Evolutionary conservation across 192 early-diverging fungal species (phyloP).

Genomic region (Umbelopsis vinacea): DNA sequence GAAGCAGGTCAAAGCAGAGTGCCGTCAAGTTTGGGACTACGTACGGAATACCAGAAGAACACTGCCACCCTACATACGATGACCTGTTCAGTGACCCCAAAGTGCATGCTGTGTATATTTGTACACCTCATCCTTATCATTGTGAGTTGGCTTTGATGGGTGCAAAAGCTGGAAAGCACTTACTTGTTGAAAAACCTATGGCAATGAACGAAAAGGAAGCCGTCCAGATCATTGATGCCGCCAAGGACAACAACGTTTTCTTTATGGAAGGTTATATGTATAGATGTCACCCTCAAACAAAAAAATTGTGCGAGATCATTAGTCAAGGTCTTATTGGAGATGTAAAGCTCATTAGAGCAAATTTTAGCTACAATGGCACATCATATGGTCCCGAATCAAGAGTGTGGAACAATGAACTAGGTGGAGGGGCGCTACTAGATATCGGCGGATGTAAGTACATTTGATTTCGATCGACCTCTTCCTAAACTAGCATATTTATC

Average conservation of each 20-base stretch:
- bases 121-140: slow-evolving; percentile 69
- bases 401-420: slow-evolving; percentile 39
- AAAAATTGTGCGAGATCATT: slow-evolving; percentile 24
- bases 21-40: slow-evolving; percentile 32
- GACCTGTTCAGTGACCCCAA: slow-evolving; percentile 52
- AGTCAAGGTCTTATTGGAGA: slow-evolving; percentile 30
- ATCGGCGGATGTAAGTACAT: slow-evolving; percentile 43
- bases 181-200: slow-evolving; percentile 52
- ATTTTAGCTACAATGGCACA: slow-evolving; percentile 35
- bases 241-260: slow-evolving; percentile 30
- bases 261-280: slow-evolving; percentile 48
- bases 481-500: neutral
- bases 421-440: slow-evolving; percentile 40
- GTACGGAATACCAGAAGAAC: slow-evolving; percentile 1
- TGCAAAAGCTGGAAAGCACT: slow-evolving; percentile 62
- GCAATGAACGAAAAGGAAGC: slow-evolving; percentile 39
- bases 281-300: slow-evolving; percentile 43
- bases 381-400: slow-evolving; percentile 27
- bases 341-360: slow-evolving; percentile 37
- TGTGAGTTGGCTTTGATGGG: slow-evolving; percentile 52
- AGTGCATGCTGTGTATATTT: slow-evolving; percentile 70
- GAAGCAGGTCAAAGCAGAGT: slow-evolving; percentile 26
- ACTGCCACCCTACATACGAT: slow-evolving; percentile 47
- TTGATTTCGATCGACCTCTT: too few species aligned
- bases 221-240: slow-evolving; percentile 26